phyloP scores from a whole-genome alignment of 129 eudicot species.

The Smallanthus sonchifolius region DNA sequence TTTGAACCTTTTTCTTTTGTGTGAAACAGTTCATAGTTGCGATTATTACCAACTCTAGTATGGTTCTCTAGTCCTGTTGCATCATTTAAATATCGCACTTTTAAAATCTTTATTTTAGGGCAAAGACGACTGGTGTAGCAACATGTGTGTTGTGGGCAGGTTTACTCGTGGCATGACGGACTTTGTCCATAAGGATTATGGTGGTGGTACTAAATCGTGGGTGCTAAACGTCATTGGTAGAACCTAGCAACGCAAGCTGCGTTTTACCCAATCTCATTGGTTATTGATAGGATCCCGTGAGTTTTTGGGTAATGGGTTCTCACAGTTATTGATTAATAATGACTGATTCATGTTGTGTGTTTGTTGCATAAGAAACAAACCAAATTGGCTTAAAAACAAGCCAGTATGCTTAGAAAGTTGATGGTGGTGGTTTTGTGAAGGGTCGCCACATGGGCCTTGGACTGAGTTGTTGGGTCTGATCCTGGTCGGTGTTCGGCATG shows the following conservation, averaged over 20 bases:
- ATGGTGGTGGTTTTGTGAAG: not conserved
- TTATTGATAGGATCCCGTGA: no score
- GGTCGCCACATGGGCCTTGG: no score
- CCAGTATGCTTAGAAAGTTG: not conserved
- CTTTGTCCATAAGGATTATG: not conserved
- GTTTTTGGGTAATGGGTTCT: no score
- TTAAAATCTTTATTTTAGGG: not conserved
- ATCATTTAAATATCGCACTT: not conserved
- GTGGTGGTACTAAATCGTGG: not conserved
- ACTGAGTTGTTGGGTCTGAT: not conserved
- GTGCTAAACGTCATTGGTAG: not conserved
- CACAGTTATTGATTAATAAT: no score
- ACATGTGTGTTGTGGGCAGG: not conserved
- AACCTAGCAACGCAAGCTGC: not conserved
- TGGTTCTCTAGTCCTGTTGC: not conserved
- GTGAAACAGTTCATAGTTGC: not conserved
- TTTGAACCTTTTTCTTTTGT: not conserved
- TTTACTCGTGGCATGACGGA: not conserved
- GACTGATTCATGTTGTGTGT: no score
- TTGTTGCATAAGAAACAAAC: not conserved
- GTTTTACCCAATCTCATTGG: no score
- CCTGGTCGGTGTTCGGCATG: not conserved
- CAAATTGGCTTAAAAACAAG: not conserved
- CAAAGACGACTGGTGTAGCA: not conserved
- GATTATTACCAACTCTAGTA: not conserved